Conservation (phyloP, 495 filamentous ascomycete species). For the Aspergillus affinis region DNA sequence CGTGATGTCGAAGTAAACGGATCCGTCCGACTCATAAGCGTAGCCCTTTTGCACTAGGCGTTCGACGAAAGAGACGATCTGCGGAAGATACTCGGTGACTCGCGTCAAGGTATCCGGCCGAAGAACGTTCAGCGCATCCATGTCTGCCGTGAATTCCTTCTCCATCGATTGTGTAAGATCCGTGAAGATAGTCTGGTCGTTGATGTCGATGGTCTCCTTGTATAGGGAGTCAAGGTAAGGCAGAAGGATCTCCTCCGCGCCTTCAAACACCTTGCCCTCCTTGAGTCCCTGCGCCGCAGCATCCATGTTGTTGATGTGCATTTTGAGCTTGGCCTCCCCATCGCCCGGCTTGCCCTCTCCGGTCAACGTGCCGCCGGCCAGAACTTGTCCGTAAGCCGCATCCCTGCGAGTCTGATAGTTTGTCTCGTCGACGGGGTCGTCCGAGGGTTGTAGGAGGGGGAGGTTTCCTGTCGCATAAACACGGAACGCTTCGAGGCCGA, state of each 20-base stretch:
- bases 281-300: slow-evolving; percentile 58
- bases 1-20: slow-evolving; percentile 91
- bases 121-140: slow-evolving; percentile 82
- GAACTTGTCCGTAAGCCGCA: slow-evolving; percentile 60
- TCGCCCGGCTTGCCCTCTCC: slow-evolving; percentile 67
- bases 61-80: slow-evolving; percentile 79
- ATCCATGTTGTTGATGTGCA: slow-evolving; percentile 81
- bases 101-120: slow-evolving; percentile 78
- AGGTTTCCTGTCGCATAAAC: slow-evolving; percentile 47
- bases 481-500: slow-evolving; percentile 18
- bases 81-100: slow-evolving; percentile 83
- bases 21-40: slow-evolving; percentile 80
- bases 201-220: slow-evolving; percentile 69
- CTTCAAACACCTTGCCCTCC: slow-evolving; percentile 48
- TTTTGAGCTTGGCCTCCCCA: slow-evolving; percentile 83
- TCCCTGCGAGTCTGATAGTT: slow-evolving; percentile 57
- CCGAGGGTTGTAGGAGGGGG: slow-evolving; percentile 53
- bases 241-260: slow-evolving; percentile 67
- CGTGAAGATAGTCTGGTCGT: slow-evolving; percentile 75
- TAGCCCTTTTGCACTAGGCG: slow-evolving; percentile 81
- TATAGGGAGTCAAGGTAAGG: slow-evolving; percentile 82
- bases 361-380: slow-evolving; percentile 50
- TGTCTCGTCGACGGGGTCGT: slow-evolving; percentile 43
- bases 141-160: slow-evolving; percentile 77
- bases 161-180: slow-evolving; percentile 82